Conservation (phyloP, 257 asterid species). For the Solanum chiquidenum region DNA sequence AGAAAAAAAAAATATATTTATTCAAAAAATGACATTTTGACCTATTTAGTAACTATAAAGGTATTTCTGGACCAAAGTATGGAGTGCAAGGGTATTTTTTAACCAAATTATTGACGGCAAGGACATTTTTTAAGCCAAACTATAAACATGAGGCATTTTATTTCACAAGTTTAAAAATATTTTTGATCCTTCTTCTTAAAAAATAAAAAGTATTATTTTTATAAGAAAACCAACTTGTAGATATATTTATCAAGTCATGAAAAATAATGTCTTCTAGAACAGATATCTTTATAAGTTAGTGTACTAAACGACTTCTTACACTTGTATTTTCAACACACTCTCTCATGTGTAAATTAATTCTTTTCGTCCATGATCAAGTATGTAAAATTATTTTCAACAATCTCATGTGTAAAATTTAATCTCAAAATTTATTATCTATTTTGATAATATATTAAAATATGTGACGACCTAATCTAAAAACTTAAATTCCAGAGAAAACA, state of each 20-base stretch:
- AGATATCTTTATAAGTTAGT: neutral
- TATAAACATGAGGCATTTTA: accelerated
- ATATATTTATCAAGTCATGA: neutral
- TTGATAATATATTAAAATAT: neutral
- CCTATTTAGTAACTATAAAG: too few species aligned
- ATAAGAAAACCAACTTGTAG: neutral
- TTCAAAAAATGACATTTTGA: too few species aligned
- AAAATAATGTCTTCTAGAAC: neutral
- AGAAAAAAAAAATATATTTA: too few species aligned
- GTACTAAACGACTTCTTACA: too few species aligned
- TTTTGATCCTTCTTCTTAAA: too few species aligned
- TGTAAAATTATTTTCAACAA: neutral
- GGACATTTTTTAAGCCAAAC: too few species aligned
- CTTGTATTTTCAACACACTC: neutral
- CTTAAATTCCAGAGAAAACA: accelerated
- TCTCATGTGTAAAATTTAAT: neutral
- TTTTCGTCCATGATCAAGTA: neutral
- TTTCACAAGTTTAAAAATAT: too few species aligned
- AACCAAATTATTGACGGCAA: too few species aligned
- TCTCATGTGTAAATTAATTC: neutral
- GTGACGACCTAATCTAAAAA: neutral
- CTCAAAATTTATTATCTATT: neutral
- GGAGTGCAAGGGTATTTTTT: accelerated
- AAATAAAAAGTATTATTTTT: too few species aligned
- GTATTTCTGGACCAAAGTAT: too few species aligned